These are phyloP conservation scores for Colletotrichum sp. DNA, from an alignment of 2,329 filamentous ascomycete genomes.

Conservation along the genomic window DNA sequence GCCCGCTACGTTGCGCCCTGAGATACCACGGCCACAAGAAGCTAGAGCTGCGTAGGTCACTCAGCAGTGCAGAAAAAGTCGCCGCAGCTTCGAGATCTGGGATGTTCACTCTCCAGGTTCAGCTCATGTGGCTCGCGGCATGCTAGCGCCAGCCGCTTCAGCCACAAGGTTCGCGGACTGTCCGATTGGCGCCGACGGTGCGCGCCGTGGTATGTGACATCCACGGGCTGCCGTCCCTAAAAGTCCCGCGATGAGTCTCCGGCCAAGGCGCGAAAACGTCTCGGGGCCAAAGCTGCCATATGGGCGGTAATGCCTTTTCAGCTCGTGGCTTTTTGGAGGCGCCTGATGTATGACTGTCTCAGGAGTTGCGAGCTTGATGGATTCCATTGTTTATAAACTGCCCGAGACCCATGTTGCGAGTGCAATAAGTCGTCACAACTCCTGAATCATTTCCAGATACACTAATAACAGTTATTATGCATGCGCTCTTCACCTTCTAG, in stretches of 20 bases:
- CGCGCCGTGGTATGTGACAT: background rate
- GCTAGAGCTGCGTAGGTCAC: background rate
- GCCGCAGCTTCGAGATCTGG: background rate
- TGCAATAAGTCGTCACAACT: background rate
- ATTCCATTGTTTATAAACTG: background rate
- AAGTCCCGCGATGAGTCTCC: constrained; percentile 10
- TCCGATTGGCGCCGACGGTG: constrained; percentile 1
- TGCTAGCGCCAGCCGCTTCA: background rate
- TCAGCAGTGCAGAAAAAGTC: background rate
- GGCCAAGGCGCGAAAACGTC: constrained; percentile 2
- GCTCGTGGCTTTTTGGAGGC: background rate
- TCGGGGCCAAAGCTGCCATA: background rate
- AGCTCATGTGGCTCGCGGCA: background rate
- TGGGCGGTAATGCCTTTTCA: background rate
- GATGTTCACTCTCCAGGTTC: background rate
- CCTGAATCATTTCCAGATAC: background rate
- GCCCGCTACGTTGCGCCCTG: background rate
- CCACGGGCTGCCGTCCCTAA: background rate
- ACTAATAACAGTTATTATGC: background rate
- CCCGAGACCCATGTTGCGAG: background rate
- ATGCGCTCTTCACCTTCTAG: background rate
- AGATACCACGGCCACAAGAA: background rate
- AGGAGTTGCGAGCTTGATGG: background rate
- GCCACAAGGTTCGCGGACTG: background rate
- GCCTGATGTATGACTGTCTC: background rate